phyloP scores from a whole-genome alignment of 345 rosid genomes.

The Iberis pinnata region DNA sequence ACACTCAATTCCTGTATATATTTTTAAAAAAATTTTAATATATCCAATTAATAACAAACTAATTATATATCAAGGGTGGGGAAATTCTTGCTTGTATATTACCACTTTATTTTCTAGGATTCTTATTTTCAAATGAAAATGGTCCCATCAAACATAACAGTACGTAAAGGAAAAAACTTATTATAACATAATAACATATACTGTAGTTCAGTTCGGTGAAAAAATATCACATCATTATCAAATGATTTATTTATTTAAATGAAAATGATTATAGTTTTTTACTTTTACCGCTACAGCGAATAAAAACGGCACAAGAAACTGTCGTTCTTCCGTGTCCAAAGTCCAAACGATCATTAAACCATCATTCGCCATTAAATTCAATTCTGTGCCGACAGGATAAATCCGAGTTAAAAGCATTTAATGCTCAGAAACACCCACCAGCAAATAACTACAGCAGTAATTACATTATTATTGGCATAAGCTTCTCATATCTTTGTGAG shows the following conservation, averaged over 20 bases:
- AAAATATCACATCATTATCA: slow-evolving; percentile 18
- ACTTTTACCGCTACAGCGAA: slow-evolving; percentile 1
- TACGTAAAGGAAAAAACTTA: slow-evolving; percentile 6
- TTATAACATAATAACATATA: background rate
- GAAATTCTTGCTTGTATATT: too few species aligned
- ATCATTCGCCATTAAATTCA: slow-evolving; percentile 26
- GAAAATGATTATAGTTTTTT: background rate
- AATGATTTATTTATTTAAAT: slow-evolving; percentile 12
- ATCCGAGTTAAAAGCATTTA: slow-evolving; percentile 19
- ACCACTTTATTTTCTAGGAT: background rate
- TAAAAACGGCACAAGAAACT: slow-evolving; percentile 13
- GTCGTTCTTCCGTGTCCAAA: slow-evolving; percentile 1
- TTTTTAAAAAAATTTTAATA: too few species aligned
- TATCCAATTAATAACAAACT: too few species aligned
- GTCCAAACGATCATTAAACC: slow-evolving; percentile 8
- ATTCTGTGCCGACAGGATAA: slow-evolving; percentile 21
- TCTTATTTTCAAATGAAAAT: slow-evolving; percentile 1
- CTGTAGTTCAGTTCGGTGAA: background rate
- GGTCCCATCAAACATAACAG: slow-evolving; percentile 23
- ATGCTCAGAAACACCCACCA: slow-evolving; percentile 19
- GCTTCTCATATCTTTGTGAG: background rate
- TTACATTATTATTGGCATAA: slow-evolving; percentile 8
- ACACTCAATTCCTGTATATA: too few species aligned
- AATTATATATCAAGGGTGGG: too few species aligned
- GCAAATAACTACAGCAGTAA: slow-evolving; percentile 13